Evolutionary conservation across 2,329 filamentous ascomycete genomes (phyloP).

Genomic region (Westerdykella sp.): DNA sequence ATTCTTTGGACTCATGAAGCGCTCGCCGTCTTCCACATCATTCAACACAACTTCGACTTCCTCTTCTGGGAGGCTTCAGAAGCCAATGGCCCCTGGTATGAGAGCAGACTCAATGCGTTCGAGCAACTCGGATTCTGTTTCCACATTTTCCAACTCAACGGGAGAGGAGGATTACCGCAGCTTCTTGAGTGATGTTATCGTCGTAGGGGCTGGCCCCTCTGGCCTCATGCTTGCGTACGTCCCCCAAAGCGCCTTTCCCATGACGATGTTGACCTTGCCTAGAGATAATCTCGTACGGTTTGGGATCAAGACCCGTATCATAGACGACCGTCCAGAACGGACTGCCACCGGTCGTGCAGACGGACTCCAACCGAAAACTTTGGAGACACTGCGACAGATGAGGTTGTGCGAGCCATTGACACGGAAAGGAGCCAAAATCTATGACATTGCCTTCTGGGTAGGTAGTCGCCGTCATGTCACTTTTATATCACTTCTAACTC

Average conservation of each 20-base stretch:
- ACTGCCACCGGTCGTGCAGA: slow-evolving; percentile 65
- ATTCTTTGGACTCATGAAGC: slow-evolving; percentile 33
- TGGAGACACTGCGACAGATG: slow-evolving; percentile 70
- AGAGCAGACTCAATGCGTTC: slow-evolving; percentile 22
- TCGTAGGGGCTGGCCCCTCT: slow-evolving; percentile 40
- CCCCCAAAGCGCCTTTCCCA: background rate
- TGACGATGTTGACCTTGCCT: slow-evolving; percentile 5
- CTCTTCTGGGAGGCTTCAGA: slow-evolving; percentile 21
- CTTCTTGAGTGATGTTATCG: slow-evolving; percentile 36
- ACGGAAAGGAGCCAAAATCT: slow-evolving; percentile 61
- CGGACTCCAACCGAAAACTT: slow-evolving; percentile 70
- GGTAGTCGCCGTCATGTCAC: slow-evolving; percentile 14
- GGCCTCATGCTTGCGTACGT: slow-evolving; percentile 41
- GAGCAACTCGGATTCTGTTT: slow-evolving; percentile 13
- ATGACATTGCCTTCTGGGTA: slow-evolving; percentile 70
- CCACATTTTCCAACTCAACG: slow-evolving; percentile 10
- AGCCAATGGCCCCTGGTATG: slow-evolving; percentile 29
- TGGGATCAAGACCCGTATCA: slow-evolving; percentile 58
- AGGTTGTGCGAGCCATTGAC: slow-evolving; percentile 63
- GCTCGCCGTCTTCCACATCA: slow-evolving; percentile 9
- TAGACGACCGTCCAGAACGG: slow-evolving; percentile 63
- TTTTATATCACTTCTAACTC: background rate
- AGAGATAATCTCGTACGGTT: slow-evolving; percentile 56
- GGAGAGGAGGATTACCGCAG: slow-evolving; percentile 22
- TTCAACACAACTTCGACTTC: slow-evolving; percentile 15